Conservation (phyloP, 2,329 filamentous ascomycete genomes). For the Xylariomycetidae sp. region DNA sequence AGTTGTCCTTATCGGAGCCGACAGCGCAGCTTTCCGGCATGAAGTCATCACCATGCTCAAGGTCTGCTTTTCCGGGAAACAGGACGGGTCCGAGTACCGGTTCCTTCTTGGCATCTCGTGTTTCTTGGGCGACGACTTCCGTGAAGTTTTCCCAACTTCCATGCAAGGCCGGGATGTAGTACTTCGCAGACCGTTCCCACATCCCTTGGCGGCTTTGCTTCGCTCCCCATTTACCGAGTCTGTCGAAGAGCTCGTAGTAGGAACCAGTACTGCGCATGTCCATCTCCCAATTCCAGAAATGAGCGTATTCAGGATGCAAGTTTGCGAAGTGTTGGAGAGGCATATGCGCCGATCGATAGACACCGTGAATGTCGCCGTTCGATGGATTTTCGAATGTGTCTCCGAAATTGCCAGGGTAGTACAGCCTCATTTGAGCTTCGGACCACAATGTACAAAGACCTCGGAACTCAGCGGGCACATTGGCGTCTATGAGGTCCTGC, state of each 20-base stretch:
- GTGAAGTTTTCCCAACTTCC: conserved; percentile 69
- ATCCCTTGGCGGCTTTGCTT: conserved; percentile 64
- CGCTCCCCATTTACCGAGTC: conserved; percentile 59
- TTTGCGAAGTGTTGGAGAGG: conserved; percentile 59
- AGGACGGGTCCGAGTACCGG: conserved; percentile 64
- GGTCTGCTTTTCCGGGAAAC: conserved; percentile 40
- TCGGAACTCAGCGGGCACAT: conserved; percentile 68
- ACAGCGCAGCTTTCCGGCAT: conserved; percentile 50
- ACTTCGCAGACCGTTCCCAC: conserved; percentile 72
- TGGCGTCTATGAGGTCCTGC: conserved; percentile 60
- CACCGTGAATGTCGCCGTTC: conserved; percentile 56
- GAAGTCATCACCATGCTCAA: conserved; percentile 47
- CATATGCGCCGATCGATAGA: conserved; percentile 61
- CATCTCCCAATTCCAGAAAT: conserved; percentile 69
- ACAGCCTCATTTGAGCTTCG: conserved; percentile 73
- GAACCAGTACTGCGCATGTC: conserved; percentile 60
- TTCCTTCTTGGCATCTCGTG: conserved; percentile 40
- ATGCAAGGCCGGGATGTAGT: conserved; percentile 68
- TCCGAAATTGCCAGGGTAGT: conserved; percentile 68
- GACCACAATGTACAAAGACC: conserved; percentile 79
- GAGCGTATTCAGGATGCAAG: conserved; percentile 57
- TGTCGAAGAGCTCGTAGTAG: conserved; percentile 67
- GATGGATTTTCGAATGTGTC: conserved; percentile 56
- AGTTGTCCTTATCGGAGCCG: conserved; percentile 42
- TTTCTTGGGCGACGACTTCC: conserved; percentile 56